phyloP scores from a whole-genome alignment of 768 basidiomycete species.

The Holtermannia corniformis region DNA sequence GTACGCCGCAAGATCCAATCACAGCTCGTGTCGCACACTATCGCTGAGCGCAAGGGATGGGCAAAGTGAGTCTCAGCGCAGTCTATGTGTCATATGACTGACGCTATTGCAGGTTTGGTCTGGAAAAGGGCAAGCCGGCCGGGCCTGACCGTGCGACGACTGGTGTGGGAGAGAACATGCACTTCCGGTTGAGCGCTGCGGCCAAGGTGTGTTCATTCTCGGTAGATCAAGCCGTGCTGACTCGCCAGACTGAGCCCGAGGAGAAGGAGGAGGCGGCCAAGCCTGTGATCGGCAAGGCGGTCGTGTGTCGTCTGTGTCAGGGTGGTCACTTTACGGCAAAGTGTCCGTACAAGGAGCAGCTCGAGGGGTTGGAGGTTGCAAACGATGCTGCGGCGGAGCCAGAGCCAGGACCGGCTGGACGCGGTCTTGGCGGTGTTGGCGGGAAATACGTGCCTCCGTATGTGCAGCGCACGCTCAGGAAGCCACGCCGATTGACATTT shows the following conservation, averaged over 20 bases:
- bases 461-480: no score
- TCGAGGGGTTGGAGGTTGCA: conserved; percentile 55
- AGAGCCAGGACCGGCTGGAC: conserved; percentile 2
- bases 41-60: conserved; percentile 91
- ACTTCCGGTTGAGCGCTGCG: conserved; percentile 51
- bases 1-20: conserved; percentile 81
- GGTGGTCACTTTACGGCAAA: conserved; percentile 97
- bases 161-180: conserved; percentile 70
- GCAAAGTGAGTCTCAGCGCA: conserved; percentile 46
- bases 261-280: conserved; percentile 55
- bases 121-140: conserved; percentile 72
- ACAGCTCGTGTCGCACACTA: conserved; percentile 82
- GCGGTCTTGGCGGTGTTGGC: conserved; percentile 34
- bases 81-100: neutral
- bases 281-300: conserved; percentile 58
- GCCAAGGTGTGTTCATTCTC: conserved; percentile 49
- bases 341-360: conserved; percentile 94
- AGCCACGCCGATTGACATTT: no score
- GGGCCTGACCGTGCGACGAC: conserved; percentile 84
- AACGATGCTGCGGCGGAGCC: conserved; percentile 44
- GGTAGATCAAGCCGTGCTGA: neutral
- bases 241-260: conserved; percentile 57
- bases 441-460: conserved; percentile 87
- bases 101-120: conserved; percentile 64
- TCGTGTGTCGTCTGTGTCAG: conserved; percentile 86